Evolutionary conservation across 768 basidiomycete species (phyloP).

Genomic region (Xerocomellus chrysenteron): DNA sequence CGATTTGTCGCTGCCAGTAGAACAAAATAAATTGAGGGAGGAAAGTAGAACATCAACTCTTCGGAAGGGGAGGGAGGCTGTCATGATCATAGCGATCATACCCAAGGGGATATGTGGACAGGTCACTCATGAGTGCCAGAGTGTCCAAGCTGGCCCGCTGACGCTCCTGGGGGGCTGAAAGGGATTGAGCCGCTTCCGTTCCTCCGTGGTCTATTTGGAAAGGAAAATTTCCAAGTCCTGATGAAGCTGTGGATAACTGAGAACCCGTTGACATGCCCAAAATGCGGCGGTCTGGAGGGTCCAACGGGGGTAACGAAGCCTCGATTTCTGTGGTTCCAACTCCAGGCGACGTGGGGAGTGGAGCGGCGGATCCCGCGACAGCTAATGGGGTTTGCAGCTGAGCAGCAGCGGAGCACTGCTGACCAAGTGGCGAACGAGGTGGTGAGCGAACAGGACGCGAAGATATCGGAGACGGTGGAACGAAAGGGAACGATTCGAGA

Average conservation of each 20-base stretch:
- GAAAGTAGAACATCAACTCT: slow-evolving; percentile 19
- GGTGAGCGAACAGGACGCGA: slow-evolving; percentile 73
- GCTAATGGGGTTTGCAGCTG: slow-evolving; percentile 7
- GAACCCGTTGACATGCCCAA: slow-evolving; percentile 76
- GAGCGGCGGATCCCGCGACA: not conserved
- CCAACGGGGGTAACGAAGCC: slow-evolving; percentile 36
- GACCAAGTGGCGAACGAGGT: slow-evolving; percentile 67
- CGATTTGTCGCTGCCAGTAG: slow-evolving; percentile 7
- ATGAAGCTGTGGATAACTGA: slow-evolving; percentile 74
- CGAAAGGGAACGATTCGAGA: slow-evolving; percentile 84
- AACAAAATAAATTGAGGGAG: slow-evolving; percentile 3
- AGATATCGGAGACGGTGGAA: slow-evolving; percentile 88
- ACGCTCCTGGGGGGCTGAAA: slow-evolving; percentile 42
- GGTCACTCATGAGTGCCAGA: slow-evolving; percentile 75
- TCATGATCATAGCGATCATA: slow-evolving; percentile 51
- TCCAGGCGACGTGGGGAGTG: not conserved
- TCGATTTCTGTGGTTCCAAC: slow-evolving; percentile 25
- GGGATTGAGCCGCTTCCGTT: slow-evolving; percentile 32
- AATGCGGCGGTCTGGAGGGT: slow-evolving; percentile 53
- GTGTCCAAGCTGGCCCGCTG: slow-evolving; percentile 85
- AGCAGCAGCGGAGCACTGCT: slow-evolving; percentile 47
- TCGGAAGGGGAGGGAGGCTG: slow-evolving; percentile 24
- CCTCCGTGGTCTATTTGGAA: slow-evolving; percentile 78
- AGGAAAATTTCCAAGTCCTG: slow-evolving; percentile 81
- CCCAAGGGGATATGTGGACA: slow-evolving; percentile 80